Percentiles rank a stretch among this genome's conserved stretches.
Evolutionary conservation across 495 filamentous ascomycete genomes (phyloP).

Genomic region (Xylaria curta): DNA sequence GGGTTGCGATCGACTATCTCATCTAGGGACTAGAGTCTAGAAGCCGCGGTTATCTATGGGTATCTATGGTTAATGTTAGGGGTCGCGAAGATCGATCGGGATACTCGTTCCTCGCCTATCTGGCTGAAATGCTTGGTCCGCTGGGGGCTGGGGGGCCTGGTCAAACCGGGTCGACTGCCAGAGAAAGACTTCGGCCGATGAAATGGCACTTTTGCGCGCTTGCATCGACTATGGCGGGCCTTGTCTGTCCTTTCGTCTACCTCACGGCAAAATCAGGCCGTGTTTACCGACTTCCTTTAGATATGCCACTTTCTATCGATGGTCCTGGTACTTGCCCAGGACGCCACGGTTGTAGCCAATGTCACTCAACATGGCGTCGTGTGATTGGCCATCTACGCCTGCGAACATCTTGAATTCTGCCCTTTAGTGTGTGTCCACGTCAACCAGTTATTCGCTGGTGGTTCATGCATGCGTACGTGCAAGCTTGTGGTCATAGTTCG

Average conservation of each 20-base stretch:
- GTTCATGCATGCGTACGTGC: neutral
- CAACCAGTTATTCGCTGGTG: constrained; percentile 5
- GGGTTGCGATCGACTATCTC: constrained; percentile 2
- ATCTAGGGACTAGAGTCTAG: constrained; percentile 2
- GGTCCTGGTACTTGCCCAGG: constrained; percentile 7
- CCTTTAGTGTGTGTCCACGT: constrained; percentile 5
- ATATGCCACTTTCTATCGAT: neutral
- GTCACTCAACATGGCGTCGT: constrained; percentile 18
- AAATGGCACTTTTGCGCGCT: neutral
- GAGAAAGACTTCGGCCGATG: neutral
- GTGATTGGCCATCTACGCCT: constrained; percentile 11
- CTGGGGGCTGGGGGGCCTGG: neutral
- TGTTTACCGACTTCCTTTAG: neutral
- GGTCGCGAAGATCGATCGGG: constrained; percentile 14
- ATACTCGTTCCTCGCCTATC: neutral
- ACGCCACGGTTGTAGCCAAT: constrained; percentile 25
- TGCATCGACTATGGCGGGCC: neutral
- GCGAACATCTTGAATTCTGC: constrained; percentile 11
- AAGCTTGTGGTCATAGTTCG: constrained; percentile 9
- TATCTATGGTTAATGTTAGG: neutral
- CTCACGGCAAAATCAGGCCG: neutral
- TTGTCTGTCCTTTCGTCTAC: neutral
- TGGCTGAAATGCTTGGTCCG: constrained; percentile 10
- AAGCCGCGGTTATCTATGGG: neutral
- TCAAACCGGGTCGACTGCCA: neutral